These are phyloP conservation scores for Omphalea diandra DNA, from an alignment of 441 rosid species.

Conservation along the genomic window DNA sequence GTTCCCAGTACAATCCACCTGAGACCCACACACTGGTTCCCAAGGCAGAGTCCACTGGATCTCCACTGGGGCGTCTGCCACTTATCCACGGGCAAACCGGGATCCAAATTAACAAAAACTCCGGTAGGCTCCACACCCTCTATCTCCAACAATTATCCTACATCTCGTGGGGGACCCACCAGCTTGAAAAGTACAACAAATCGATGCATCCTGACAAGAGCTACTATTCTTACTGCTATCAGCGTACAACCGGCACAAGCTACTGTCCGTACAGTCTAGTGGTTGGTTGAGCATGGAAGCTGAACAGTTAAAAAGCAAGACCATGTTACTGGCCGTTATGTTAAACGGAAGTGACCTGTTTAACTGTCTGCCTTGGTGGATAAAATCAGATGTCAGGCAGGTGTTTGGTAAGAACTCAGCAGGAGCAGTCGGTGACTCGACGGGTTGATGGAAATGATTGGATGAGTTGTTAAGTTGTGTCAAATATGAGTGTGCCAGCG, in stretches of 20 bases:
- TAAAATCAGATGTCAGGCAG: slow-evolving; percentile 44
- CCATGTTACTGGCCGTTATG: slow-evolving; percentile 48
- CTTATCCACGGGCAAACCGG: slow-evolving; percentile 28
- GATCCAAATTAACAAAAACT: slow-evolving; percentile 49
- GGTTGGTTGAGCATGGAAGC: slow-evolving; percentile 33
- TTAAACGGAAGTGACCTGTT: slow-evolving; percentile 48
- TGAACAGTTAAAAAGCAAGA: slow-evolving; percentile 50
- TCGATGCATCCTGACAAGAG: slow-evolving; percentile 23
- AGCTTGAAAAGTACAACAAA: slow-evolving; percentile 42
- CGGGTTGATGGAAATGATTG: slow-evolving; percentile 39
- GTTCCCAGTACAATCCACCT: slow-evolving; percentile 38
- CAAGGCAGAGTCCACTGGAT: slow-evolving; percentile 49
- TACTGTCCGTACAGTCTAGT: slow-evolving; percentile 37
- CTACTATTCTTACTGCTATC: slow-evolving; percentile 8
- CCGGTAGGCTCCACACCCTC: slow-evolving; percentile 48
- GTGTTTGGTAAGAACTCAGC: slow-evolving; percentile 34
- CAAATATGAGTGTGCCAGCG: slow-evolving; percentile 32
- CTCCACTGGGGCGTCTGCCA: slow-evolving; percentile 61
- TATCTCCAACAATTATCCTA: slow-evolving; percentile 33
- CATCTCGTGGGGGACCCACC: slow-evolving; percentile 48
- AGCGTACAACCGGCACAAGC: slow-evolving; percentile 49
- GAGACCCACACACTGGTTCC: slow-evolving; percentile 41
- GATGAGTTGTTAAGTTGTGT: slow-evolving; percentile 38
- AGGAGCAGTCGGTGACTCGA: slow-evolving; percentile 45
- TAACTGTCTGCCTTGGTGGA: slow-evolving; percentile 39